Evolutionary conservation across 352 stramenopile genomes (phyloP).

Genomic region (Blastocystis sp.): DNA sequence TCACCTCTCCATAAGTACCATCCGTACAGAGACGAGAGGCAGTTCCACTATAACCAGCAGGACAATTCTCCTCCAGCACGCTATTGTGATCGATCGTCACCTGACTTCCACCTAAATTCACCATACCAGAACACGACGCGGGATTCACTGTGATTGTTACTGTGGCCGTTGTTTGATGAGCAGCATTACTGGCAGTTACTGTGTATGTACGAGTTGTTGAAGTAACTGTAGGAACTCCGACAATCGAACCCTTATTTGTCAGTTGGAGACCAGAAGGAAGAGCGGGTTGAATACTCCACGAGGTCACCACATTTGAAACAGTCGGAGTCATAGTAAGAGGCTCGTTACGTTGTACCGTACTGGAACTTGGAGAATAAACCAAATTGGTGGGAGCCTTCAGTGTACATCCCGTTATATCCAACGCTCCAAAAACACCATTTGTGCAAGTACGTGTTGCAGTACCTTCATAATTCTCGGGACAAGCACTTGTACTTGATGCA

Average conservation of each 20-base stretch:
- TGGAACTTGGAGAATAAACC: background rate
- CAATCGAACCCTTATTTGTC: constrained; percentile 19
- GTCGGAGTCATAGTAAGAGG: background rate
- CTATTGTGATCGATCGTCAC: background rate
- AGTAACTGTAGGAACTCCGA: background rate
- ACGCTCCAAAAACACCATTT: background rate
- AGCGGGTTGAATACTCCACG: background rate
- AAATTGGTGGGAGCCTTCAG: background rate
- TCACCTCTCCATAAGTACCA: background rate
- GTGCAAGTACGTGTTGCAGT: background rate
- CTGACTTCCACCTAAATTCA: background rate
- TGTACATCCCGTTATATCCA: background rate
- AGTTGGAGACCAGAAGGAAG: background rate
- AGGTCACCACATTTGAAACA: background rate
- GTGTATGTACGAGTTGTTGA: background rate
- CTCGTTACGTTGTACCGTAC: background rate
- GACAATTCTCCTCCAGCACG: background rate
- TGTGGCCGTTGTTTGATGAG: background rate
- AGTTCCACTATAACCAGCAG: background rate
- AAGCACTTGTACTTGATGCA: background rate
- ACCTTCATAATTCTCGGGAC: constrained; percentile 1
- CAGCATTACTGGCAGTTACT: background rate
- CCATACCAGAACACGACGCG: background rate
- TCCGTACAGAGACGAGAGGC: background rate
- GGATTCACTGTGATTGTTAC: constrained; percentile 9